Base-by-base conservation (phyloP, 2,329 filamentous ascomycete species). In the Colletotrichum somersetense region DNA sequence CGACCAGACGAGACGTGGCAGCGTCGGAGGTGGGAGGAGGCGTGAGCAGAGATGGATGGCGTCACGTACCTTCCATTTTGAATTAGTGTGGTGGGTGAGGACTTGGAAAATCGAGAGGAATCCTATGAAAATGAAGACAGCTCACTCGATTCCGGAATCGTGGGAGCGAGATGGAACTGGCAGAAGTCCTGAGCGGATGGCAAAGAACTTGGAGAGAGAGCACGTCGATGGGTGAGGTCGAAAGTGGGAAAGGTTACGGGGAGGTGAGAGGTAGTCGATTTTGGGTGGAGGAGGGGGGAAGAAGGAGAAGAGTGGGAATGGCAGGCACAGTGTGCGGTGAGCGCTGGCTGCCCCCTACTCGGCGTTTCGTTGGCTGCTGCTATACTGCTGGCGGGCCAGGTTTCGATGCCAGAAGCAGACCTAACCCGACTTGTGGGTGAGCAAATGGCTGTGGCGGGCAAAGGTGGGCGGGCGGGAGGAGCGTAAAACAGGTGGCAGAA, bases 51-150 rank as follows among this genome's bases (percentile, higher is more conserved):
- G 53, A 72, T 72, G 73, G 53, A 72, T 72, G 73, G 67, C 63
- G 68, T 74, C 59, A 75, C 73, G 48, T 74, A 75, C 73, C 73
- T 74, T 75, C 73, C 73, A 75, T 75, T 74, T 66, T 75, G 73
- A 75, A 75, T 75, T 75, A 75, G 52, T 38, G 65, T 74, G 64
- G 72, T 74, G 59, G 64, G 35, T 74, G 72, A 67, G 56, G 62
- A 74, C 64, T 62, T 55, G 61, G 48, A 44, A 72, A 72, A 61
- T 62, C 20, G 55, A 72, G 66, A 61, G 33, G 40, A 65, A 40
- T 70, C 18, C 46, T 61, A 69, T 62, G 56, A 46, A 63, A 64
- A 61, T 64, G 61, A 72, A 55, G 57, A 66, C 62, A 72, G 73
- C 72, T 74, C 73, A 71, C 72, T 71, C 72, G 73, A 74, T 74